Evolutionary conservation across 1,139 yeast species (phyloP), one percentile per base, ranked within the genome.

Genomic region (Geotrichum klebahnii): DNA sequence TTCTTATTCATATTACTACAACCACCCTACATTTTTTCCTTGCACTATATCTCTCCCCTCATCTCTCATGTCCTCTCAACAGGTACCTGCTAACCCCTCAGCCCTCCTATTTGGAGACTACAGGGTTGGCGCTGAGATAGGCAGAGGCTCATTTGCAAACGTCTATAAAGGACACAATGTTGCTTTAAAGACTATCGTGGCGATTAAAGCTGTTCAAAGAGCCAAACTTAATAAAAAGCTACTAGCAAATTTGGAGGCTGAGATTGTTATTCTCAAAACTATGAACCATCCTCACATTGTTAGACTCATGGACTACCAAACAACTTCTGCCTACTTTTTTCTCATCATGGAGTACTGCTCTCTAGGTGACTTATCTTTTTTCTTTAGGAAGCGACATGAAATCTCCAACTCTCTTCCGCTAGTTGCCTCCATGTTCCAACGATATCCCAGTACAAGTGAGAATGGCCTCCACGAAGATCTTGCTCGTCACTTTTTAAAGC

Each of bases 261-360:
- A 92, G 68, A 89, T 92, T 45, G 74, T 85, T 47, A 92, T 92
- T 46, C 74, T 92, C 59, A 88, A 89, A 70, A 81, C 85, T 46
- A 77, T 92, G 75, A 81, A 83, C 59, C 96, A 92, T 62, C 96
- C 96, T 2, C 97, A 92, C 66, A 86, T 92, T 47, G 98, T 92
- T 3, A 83, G 84, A 10, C 72, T 92, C 46, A 68, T 86, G 51
- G 97, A 90, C 61, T 88, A 87, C 64, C 81, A 82, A 55, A 85
- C 87, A 62, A 84, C 96, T 0, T 67, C 80, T 8, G 73, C 84
- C 12, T 89, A 90, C 67, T 88, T 89, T 70, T 94, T 88, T 67
- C 73, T 92, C 57, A 81, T 90, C n/a, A 92, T 92, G 97, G 97
- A 92, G 66, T 92, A 88, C 69, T 92, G 98, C 64, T 82, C 97